Conservation (phyloP, 2,329 filamentous ascomycete species). For the Fusarium mexicanum region DNA sequence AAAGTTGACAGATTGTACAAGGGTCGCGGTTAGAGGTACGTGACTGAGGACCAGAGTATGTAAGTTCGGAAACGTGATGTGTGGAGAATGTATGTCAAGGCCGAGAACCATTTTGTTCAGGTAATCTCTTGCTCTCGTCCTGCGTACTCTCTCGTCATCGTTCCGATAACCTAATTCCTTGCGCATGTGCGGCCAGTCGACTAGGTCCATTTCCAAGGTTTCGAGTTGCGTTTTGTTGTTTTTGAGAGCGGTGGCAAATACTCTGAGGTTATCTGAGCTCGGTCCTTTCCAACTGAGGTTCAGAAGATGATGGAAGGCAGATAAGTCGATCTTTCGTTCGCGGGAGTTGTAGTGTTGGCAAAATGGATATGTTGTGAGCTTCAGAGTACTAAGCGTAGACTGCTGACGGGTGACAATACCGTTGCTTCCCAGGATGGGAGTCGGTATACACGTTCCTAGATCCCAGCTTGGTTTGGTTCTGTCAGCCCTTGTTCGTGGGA, state of each 20-base stretch:
- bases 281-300: background rate
- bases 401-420: background rate
- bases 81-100: background rate
- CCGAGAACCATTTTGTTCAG: background rate
- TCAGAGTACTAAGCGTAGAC: background rate
- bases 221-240: background rate
- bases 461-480: background rate
- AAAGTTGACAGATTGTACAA: background rate
- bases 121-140: background rate
- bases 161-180: background rate
- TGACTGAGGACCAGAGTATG: background rate
- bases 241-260: background rate
- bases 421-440: background rate
- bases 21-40: background rate
- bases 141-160: background rate
- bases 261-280: background rate
- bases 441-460: background rate
- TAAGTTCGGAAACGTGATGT: background rate
- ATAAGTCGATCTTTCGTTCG: background rate
- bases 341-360: background rate
- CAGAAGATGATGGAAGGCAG: background rate
- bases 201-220: background rate
- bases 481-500: background rate
- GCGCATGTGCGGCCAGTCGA: background rate
- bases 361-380: background rate